Conservation (phyloP, 2,329 filamentous ascomycete genomes). For the Ophiostoma quercus region DNA sequence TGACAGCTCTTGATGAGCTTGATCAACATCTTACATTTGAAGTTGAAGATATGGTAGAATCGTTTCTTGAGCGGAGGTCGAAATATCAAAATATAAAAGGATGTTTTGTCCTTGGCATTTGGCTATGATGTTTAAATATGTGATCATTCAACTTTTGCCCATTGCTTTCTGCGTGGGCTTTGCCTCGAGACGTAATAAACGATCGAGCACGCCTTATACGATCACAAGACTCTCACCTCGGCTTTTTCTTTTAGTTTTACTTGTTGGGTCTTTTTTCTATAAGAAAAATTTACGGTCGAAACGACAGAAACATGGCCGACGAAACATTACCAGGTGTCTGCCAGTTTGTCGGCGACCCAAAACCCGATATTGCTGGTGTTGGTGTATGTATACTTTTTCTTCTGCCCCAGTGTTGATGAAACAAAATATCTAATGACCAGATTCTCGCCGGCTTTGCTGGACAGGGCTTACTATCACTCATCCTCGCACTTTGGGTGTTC, state of each 20-base stretch:
- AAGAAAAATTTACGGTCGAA: no score
- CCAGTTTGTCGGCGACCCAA: background rate
- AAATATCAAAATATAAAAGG: background rate
- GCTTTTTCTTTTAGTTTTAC: no score
- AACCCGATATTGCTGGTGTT: background rate
- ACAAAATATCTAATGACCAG: background rate
- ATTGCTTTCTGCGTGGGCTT: background rate
- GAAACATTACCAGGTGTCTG: background rate
- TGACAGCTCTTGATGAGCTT: slow-evolving; percentile 29
- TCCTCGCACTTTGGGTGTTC: background rate
- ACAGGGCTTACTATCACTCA: background rate
- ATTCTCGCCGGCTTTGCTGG: background rate
- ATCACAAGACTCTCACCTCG: no score
- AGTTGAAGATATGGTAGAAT: background rate
- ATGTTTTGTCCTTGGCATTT: no score
- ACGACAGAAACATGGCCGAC: background rate
- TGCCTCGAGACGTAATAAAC: background rate
- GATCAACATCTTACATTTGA: slow-evolving; percentile 25
- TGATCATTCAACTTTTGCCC: background rate
- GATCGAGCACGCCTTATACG: background rate
- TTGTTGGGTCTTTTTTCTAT: no score
- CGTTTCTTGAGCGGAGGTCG: no score
- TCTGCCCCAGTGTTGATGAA: background rate
- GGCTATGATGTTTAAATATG: background rate
- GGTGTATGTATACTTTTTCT: background rate